Evolutionary conservation across 345 rosid species (phyloP), one percentile per base, ranked within the genome.

Genomic region (Rhodamnia rubescens): DNA sequence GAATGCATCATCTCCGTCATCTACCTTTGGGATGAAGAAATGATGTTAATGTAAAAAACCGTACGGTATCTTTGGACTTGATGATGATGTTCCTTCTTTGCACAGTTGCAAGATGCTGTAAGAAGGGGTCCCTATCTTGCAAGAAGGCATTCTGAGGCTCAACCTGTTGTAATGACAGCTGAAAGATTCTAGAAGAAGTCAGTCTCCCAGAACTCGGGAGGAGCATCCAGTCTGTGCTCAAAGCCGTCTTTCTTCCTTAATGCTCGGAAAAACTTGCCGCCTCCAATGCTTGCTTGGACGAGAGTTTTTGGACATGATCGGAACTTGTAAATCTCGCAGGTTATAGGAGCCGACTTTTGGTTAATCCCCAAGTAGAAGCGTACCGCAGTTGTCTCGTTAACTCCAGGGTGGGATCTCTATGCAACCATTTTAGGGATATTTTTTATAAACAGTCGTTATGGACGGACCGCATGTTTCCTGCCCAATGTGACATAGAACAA

Each of bases 71-170:
- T 18, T 0, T 5, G 47, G 47, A 69, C 47, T 69, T 69, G 80
- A 69, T 36, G 80, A 69, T 69, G 78, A 69, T 69, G 80, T 15
- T 82, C 64, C 54, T 18, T 84, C 36, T 82, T 18, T 85, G 26
- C 85, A 88, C 95, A 97, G 99, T 89, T 97, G 91, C 94, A 92
- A 84, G 98, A 93, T 90, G 95, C 98, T 86, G 96, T 95, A 83
- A 88, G 90, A 85, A 96, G 91, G 84, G 98, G 98, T 75, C 98
- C 98, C 10, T 95, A 91, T 86, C 89, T 93, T 20, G 82, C 92
- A 16, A 91, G 89, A 85, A 92, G 89, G 90, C 85, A 85, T 53
- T 84, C 53, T n/a, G 95, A 92, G 27, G 94, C 96, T 50, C 91
- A 89, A 85, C 98, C 99, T 47, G 86, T 83, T n/a, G 98, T 95